These are phyloP conservation scores for Gossypium laxum DNA, from an alignment of 441 rosid genomes.

Conservation along the genomic window DNA sequence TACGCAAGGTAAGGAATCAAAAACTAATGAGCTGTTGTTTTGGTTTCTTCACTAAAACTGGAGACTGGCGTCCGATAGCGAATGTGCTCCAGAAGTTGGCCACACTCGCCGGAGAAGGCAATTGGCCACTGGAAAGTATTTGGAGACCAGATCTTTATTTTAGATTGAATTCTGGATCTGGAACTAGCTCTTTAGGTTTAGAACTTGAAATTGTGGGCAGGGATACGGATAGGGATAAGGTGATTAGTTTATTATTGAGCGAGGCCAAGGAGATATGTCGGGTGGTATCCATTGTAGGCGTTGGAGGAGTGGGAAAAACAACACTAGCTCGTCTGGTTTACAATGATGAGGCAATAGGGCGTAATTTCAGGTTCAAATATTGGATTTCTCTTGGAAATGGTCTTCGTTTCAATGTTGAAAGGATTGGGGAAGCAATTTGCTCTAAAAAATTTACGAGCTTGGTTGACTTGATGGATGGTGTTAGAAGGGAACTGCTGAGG, in stretches of 20 bases:
- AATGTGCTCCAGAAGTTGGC: background rate
- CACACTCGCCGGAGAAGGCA: background rate
- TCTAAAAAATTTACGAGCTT: background rate
- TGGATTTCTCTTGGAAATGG: constrained; percentile 1
- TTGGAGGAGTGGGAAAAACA: constrained; percentile 20
- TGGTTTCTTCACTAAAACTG: background rate
- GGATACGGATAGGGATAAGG: background rate
- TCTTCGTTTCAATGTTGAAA: background rate
- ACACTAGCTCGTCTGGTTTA: constrained; percentile 9
- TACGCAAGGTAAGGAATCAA: background rate
- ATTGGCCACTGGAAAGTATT: constrained; percentile 7
- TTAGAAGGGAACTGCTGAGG: background rate
- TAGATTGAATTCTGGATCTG: background rate
- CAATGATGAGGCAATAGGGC: background rate
- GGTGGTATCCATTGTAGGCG: constrained; percentile 18
- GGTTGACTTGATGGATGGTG: background rate
- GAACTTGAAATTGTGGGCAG: constrained; percentile 9
- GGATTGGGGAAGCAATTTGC: constrained; percentile 6
- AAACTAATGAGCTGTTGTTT: background rate
- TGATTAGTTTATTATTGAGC: background rate
- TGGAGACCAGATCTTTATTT: constrained; percentile 4
- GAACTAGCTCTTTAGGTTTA: background rate
- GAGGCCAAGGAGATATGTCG: background rate
- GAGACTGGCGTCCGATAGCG: background rate
- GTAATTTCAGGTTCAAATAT: background rate